Evolutionary conservation across 192 early-diverging fungal genomes (phyloP).

Genomic region (Podila minutissima): DNA sequence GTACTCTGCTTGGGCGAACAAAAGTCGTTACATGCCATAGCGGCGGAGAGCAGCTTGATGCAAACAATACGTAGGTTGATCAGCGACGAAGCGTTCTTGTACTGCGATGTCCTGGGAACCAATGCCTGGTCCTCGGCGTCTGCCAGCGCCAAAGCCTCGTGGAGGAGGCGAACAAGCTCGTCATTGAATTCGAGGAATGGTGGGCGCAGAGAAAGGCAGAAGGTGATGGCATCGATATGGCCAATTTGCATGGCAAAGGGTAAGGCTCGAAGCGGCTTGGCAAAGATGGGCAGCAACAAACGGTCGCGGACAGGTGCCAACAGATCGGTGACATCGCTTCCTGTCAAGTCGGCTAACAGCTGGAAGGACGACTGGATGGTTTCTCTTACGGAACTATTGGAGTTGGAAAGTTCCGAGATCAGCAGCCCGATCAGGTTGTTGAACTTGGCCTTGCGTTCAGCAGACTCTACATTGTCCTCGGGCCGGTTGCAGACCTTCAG

Average conservation of each 20-base stretch:
- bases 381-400: conserved; percentile 87
- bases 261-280: conserved; percentile 95
- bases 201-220: conserved; percentile 89
- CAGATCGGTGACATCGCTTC: conserved; percentile 84
- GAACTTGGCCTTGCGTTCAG: conserved; percentile 71
- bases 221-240: conserved; percentile 98
- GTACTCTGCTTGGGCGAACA: conserved; percentile 73
- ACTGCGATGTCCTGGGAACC: conserved; percentile 82
- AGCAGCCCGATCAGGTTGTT: conserved; percentile 82
- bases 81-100: conserved; percentile 83
- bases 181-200: conserved; percentile 92
- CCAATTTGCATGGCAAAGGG: conserved; percentile 98
- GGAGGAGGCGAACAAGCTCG: conserved; percentile 87
- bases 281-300: conserved; percentile 92
- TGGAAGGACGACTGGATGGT: conserved; percentile 86
- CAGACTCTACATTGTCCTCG: conserved; percentile 59
- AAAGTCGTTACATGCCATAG: conserved; percentile 92
- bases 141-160: conserved; percentile 92
- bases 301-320: conserved; percentile 85
- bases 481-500: conserved; percentile 74
- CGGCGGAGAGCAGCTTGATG: conserved; percentile 94
- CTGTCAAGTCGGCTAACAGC: conserved; percentile 82
- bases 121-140: conserved; percentile 98
- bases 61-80: conserved; percentile 95
- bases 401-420: conserved; percentile 91